Base-by-base conservation (phyloP, 148 eudicot species). In the Chenopodium formosanum region DNA sequence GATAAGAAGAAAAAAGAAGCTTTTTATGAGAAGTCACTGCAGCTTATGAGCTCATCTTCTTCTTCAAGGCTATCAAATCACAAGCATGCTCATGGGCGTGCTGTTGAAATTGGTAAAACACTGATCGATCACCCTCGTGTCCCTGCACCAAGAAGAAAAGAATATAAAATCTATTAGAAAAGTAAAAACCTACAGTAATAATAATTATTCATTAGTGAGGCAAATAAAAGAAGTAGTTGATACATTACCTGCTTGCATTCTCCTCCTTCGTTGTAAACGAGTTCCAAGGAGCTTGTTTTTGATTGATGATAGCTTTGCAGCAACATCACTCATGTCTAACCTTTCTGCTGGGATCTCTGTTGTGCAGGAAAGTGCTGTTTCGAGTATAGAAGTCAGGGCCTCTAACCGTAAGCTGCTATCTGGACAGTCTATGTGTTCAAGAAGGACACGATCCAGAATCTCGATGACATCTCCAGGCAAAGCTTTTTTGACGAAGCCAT, bases 261-360 rank as follows among this genome's bases (percentile, higher is more conserved):
- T 32, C n/a, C 20, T 23, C 11, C 37, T 23, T 14, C 0, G n/a
- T 12, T 34, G 50, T 13, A 29, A 31, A 14, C 69, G 9, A 71
- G 31, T 20, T n/a, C 66, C 66, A 2, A 62, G 70, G 31, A 79
- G 69, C 76, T 70, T 71, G 34, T 79, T 79, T n/a, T 31, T 31
- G 0, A 79, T 79, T 5, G 52, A 58, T 32, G 75, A 53, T 34
- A 70, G 50, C 50, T 70, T 79, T 32, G 82, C 23, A 53, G 76
- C 53, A 5, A 79, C 75, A 79, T 70, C 76, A 37, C 68, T 79
- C 76, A 78, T 78, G 44, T 78, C 63, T 40, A 50, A 20, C 44
- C 80, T 67, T 44, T 67, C 62, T 46, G 16, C 44, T 2, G 80
- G 73, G 63, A 27, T 1, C 11, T 78, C 73, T 17, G 25, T 31